Base-by-base conservation (phyloP, 805 yeast species). In the Teunomyces pallodes region DNA sequence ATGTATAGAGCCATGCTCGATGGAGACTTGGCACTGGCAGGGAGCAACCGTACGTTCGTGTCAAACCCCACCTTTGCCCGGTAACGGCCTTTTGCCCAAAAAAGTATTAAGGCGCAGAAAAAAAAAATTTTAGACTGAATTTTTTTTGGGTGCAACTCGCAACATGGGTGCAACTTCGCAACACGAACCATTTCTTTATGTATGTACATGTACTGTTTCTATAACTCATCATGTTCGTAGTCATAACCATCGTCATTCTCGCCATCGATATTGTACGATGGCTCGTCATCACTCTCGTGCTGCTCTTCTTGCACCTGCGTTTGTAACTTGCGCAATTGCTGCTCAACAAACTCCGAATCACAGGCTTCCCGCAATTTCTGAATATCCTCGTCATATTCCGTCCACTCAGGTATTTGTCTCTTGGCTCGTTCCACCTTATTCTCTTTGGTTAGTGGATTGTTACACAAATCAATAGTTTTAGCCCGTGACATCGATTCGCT, bases 331-430 rank as follows among this genome's bases (percentile, higher is more conserved):
- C 47, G 51, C 24, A 46, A 39, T 27, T 45, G 36, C 35, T 13
- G 31, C 14, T 36, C 41, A 17, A 35, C 13, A 35, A n/a, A 32
- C 7, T 33, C 36, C 36, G 30, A 20, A n/a, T 26, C 36, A 10
- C 41, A 26, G 14, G 45, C 17, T 9, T 10, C 54, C 46, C 54
- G 69, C 45, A 61, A 49, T 26, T 51, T 50, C 1, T 67, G 54
- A 17, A 87, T 77, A 54, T 79, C 83, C 36, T 75, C 58, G 54
- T 87, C 90, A 59, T 86, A 87, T 12, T 55, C 71, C 0, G 65
- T 66, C 96, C 96, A 90, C 59, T 89, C 96, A 0, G 90, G 86
- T 16, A 88, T 74, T 58, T 84, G 85, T 53, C 96, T 71, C 54
- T 83, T 74, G 0, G 96, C 96, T 31, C 86, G 69, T 42, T 81